Conservation (phyloP, 495 filamentous ascomycete genomes). For the Apiosordaria backusii region DNA sequence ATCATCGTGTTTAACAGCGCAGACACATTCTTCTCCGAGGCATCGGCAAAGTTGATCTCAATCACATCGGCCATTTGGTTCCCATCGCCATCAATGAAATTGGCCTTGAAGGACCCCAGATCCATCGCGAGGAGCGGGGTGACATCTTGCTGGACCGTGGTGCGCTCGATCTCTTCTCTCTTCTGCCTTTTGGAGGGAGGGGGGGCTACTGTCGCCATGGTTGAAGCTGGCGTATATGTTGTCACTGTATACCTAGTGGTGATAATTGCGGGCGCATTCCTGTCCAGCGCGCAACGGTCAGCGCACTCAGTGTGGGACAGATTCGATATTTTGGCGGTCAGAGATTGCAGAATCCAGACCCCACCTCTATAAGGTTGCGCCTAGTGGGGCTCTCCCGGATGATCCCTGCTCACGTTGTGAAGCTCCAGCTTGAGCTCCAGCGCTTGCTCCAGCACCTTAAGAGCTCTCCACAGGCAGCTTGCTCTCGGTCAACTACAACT, state of each 20-base stretch:
- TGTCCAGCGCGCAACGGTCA: neutral
- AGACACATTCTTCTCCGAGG: constrained; percentile 85
- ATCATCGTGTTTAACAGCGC: constrained; percentile 85
- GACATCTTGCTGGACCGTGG: constrained; percentile 72
- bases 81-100: constrained; percentile 81
- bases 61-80: constrained; percentile 61
- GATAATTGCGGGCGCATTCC: neutral
- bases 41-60: constrained; percentile 78
- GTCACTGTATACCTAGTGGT: neutral
- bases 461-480: neutral
- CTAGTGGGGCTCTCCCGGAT: neutral
- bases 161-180: constrained; percentile 67
- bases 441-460: neutral
- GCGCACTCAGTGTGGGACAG: neutral
- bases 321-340: constrained; percentile 34
- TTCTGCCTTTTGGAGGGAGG: constrained; percentile 90
- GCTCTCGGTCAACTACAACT: neutral
- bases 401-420: neutral
- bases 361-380: neutral
- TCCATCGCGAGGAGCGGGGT: constrained; percentile 62
- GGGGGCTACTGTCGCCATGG: constrained; percentile 84
- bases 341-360: constrained; percentile 22
- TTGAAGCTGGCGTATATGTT: neutral
- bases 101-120: constrained; percentile 75
- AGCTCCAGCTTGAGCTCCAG: neutral